Evolutionary conservation across 495 filamentous ascomycete species (phyloP), one percentile per base, ranked within the genome.

Genomic region (Neurospora sp.): DNA sequence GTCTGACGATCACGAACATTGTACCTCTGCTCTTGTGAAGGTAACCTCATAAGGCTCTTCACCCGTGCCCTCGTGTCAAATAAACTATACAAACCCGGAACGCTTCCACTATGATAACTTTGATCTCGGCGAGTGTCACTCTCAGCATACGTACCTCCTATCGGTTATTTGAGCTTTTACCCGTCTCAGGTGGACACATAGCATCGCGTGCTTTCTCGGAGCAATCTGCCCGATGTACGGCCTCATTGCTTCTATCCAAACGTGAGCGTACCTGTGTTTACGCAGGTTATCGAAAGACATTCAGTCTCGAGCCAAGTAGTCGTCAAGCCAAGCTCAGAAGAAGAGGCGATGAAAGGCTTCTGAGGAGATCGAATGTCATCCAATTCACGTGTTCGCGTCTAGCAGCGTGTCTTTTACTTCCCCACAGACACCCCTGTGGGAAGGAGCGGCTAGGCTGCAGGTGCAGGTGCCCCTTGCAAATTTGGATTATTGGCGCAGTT

Each of bases 331-430:
- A 54, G 20, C 46, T 27, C 10, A 10, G 46, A 12, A 14, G 20
- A 54, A 23, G 20, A 54, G 27, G 49, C 2, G 49, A 60, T 66
- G 54, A 66, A 35, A 66, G 14, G 54, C 27, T 66, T 31, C 27
- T 31, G 54, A 62, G 23, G 49, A 60, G 0, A 31, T 60, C 49
- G 14, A 62, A 35, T 62, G 27, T 18, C 54, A 62, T 71, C 27
- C 60, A 73, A 35, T 77, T 81, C 78, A 78, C 78, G 77, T 80
- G 79, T 76, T 69, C 73, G 75, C 74, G 73, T 77, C 74, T 72
- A 73, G 73, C 76, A 75, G 75, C 78, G 74, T 79, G 77, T 79
- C 79, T 80, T 80, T 76, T 44, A 37, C 44, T 70, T 38, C 75
- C 76, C 77, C 77, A 75, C 76, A 78, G 72, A n/a, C 27, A 77